Evolutionary conservation across 2,329 filamentous ascomycete genomes (phyloP), one percentile per base, ranked within the genome.

Genomic region (Claviceps cyperi): DNA sequence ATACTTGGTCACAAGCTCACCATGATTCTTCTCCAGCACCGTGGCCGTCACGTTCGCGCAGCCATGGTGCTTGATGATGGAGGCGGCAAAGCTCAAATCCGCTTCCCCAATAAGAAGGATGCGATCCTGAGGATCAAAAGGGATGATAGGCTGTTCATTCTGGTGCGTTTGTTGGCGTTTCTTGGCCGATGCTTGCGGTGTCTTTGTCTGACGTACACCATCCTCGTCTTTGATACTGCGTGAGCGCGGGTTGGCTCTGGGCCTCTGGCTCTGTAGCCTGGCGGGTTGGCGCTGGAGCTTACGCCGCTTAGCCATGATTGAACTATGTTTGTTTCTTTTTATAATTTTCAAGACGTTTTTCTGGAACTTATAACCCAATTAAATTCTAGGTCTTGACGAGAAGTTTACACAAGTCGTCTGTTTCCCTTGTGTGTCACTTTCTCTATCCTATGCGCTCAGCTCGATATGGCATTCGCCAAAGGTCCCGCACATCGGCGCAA

Each of bases 51-150:
- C 64, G 59, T 81, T 72, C 52, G 69, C 73, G 68, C 81, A 86
- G 56, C 71, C 73, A 66, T 88, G 83, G 59, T 83, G 73, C 49
- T 73, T 65, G 48, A 83, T 72, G 2, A 91, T 72, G 2, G 79
- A 81, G 28, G 76, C 75, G 13, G 85, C 77, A 63, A 89, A 91
- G 62, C 83, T 88, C 60, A 92, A 78, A 65, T 94, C 86, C 56
- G 80, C 86, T 62, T 92, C 86, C 59, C 86, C 86, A 48, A 91
- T 68, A 2, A 91, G 76, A 6, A 92, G 78, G 54, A 91, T 87
- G 58, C 75, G 69, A 56, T 89, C 79, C 57, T 76, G 67, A 39
- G 76, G 68, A 22, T 72, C 64, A 65, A 91, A 90, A 15, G 86
- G 86, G 21, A 90, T 80, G 4, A 70, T 76, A 22, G 73, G 79